These are phyloP conservation scores for Mortierella sp. DNA, from an alignment of 371 early-diverging fungal genomes.

Conservation along the genomic window DNA sequence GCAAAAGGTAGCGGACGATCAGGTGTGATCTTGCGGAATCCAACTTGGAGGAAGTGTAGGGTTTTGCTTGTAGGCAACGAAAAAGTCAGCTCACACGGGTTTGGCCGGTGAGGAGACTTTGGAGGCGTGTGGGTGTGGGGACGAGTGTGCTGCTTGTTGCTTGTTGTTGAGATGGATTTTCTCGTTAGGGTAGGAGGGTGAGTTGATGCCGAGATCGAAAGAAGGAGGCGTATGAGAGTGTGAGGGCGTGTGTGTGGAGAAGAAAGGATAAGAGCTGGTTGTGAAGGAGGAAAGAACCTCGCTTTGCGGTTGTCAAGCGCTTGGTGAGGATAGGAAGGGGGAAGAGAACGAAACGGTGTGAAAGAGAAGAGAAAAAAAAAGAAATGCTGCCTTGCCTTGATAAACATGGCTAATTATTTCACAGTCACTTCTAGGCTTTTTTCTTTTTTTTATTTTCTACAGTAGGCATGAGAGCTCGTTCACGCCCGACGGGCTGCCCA, in stretches of 20 bases:
- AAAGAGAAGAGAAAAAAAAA: constrained; percentile 11
- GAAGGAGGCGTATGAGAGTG: background rate
- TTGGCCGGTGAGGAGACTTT: constrained; percentile 33
- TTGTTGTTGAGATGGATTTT: background rate
- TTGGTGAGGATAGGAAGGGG: background rate
- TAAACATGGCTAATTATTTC: background rate
- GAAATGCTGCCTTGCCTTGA: background rate
- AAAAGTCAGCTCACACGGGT: constrained; percentile 34
- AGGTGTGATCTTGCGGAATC: constrained; percentile 57
- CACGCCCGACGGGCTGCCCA: constrained; percentile 60
- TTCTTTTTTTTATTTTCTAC: background rate
- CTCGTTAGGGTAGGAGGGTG: background rate
- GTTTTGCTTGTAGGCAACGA: constrained; percentile 8
- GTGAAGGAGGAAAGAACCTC: background rate
- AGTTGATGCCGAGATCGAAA: background rate
- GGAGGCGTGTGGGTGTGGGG: background rate
- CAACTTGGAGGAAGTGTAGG: constrained; percentile 32
- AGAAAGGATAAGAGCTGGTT: background rate
- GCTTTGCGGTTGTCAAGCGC: constrained; percentile 2
- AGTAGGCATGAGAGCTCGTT: no score
- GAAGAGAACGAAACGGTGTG: background rate
- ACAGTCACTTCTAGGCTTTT: constrained; percentile 13
- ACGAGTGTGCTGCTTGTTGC: background rate
- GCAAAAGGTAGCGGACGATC: constrained; percentile 55
- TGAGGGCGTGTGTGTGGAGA: background rate